Percentiles rank a stretch among this genome's conserved stretches.
phyloP scores from a whole-genome alignment of 495 filamentous ascomycete species.

The Cryomyces minteri region DNA sequence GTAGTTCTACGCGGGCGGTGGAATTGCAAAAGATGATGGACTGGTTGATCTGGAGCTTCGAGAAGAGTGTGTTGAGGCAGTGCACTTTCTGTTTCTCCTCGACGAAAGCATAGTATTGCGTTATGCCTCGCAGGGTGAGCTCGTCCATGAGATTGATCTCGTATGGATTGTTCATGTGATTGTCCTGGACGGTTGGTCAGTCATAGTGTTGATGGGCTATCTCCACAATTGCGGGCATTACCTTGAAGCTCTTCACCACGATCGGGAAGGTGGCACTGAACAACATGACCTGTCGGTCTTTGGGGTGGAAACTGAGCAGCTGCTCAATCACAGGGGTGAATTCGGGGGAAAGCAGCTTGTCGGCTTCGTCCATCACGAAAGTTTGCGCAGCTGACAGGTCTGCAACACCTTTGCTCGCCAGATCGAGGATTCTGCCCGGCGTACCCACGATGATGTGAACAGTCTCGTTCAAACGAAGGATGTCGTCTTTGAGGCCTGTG shows the following conservation, averaged over 20 bases:
- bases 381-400: conserved; percentile 54
- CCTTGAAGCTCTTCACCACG: conserved; percentile 90
- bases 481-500: conserved; percentile 87
- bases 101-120: conserved; percentile 97
- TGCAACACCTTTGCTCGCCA: conserved; percentile 66
- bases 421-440: conserved; percentile 77
- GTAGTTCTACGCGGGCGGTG: conserved; percentile 88
- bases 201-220: neutral
- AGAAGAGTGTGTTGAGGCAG: conserved; percentile 96
- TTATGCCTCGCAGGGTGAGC: conserved; percentile 92
- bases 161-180: conserved; percentile 87
- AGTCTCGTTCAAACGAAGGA: conserved; percentile 80
- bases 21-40: conserved; percentile 99
- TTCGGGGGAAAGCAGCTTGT: conserved; percentile 77
- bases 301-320: conserved; percentile 73
- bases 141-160: conserved; percentile 99
- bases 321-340: conserved; percentile 86
- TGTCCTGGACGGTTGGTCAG: conserved; percentile 34
- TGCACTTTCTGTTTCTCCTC: conserved; percentile 99
- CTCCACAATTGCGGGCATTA: conserved; percentile 12
- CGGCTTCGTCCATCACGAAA: conserved; percentile 88
- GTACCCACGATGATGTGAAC: conserved; percentile 86
- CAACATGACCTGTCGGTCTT: conserved; percentile 71
- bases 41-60: conserved; percentile 98
- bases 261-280: conserved; percentile 94